These are phyloP conservation scores for Cryptococcus depauperatus DNA, from an alignment of 1,284 basidiomycete genomes.

Conservation along the genomic window DNA sequence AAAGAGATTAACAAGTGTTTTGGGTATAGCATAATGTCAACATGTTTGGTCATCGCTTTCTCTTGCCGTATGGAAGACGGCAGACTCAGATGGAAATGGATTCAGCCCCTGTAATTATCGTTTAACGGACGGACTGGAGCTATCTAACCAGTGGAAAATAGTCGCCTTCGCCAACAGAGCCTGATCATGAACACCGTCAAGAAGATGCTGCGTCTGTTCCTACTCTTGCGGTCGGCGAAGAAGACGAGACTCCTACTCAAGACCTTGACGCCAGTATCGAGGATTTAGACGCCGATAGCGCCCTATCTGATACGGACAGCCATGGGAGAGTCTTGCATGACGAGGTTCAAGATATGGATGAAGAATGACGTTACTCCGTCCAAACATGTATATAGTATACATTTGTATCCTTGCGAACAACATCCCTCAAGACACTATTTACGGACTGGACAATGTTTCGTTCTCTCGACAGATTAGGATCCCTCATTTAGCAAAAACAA, in stretches of 20 bases:
- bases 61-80: conserved; percentile 35
- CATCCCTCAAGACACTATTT: not conserved
- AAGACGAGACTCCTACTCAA: conserved; percentile 16
- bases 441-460: not conserved
- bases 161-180: conserved; percentile 38
- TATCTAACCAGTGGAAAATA: conserved; percentile 9
- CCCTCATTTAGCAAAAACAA: conserved; percentile 61
- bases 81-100: conserved; percentile 43
- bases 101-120: conserved; percentile 25
- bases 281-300: conserved; percentile 23
- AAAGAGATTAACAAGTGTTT: not conserved
- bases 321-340: conserved; percentile 2
- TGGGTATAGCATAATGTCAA: conserved; percentile 22
- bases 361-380: not conserved
- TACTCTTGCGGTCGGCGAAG: conserved; percentile 11
- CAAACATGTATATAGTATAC: not conserved
- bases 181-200: conserved; percentile 32
- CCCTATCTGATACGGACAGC: conserved; percentile 4
- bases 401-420: not conserved
- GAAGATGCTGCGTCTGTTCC: conserved; percentile 23
- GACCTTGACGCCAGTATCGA: conserved; percentile 35
- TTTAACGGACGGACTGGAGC: not conserved
- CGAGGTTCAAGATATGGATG: not conserved
- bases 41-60: conserved; percentile 38
- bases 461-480: not conserved